Evolutionary conservation across 2,329 filamentous ascomycete species (phyloP), one percentile per base, ranked within the genome.

Genomic region (Raffaelea arxii): DNA sequence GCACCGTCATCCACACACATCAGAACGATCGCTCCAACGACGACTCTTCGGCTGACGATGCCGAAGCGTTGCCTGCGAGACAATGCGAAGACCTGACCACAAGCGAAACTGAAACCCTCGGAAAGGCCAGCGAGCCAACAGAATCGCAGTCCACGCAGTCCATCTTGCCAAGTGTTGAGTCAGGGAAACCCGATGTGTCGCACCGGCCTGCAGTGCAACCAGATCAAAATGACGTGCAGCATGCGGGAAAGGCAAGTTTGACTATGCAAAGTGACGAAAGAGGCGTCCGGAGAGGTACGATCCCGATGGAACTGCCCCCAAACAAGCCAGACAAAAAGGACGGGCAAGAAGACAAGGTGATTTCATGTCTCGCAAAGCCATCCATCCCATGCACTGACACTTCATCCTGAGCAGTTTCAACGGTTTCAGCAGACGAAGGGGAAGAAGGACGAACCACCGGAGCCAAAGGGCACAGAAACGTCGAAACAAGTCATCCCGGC

Each of bases 1-100:
- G 58, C 11, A 72, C 69, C 1, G 56, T 70, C 11, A 54, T 71
- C 11, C 61, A 59, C 38, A 66, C 62, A 30, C 16, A 30, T 9
- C 16, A 36, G 32, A 12, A 10, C 32, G 32, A 36, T n/a, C 16
- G 6, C 16, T 9, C 14, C 32, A 12, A 6, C 32, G 19, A 7
- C 7, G 32, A 12, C 16, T 12, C 27, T 36, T 36, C 27, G 16
- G 16, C 27, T 9, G 9, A 30, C 9, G 9, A 30, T 16, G 9
- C 27, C 27, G 27, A 30, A 30, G 27, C 27, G 27, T 30, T 9
- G 27, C 27, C 9, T 16, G 9, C 27, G 27, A 30, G 16, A 32
- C 27, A 10, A 10, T 9, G 10, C 16, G 16, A 16, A 9, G 27
- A 32, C 27, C 10, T 10, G 16, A 16, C 9, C 27, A 32, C 10